phyloP scores from a whole-genome alignment of 2,329 filamentous ascomycete genomes.

The Fusarium sp. region DNA sequence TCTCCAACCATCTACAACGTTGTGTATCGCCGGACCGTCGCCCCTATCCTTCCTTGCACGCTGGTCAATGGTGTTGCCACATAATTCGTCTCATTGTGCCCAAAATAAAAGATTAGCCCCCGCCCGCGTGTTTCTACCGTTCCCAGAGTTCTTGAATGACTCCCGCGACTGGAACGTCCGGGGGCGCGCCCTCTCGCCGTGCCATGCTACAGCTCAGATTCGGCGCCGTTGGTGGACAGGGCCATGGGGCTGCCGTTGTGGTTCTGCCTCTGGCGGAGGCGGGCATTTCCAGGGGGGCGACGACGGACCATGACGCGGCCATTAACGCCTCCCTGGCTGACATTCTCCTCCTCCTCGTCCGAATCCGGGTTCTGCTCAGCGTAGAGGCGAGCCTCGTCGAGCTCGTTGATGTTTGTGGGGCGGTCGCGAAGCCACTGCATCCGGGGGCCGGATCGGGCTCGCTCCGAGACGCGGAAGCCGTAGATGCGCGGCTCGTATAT shows the following conservation, averaged over 20 bases:
- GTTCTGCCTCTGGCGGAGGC: conserved; percentile 57
- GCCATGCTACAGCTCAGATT: conserved; percentile 63
- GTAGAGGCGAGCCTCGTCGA: conserved; percentile 80
- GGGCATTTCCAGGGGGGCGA: conserved; percentile 56
- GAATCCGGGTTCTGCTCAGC: conserved; percentile 65
- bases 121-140: not conserved
- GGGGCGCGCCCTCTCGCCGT: conserved; percentile 6
- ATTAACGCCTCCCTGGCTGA: conserved; percentile 56
- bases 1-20: conserved; percentile 20
- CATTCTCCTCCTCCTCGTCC: conserved; percentile 68
- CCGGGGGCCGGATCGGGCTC: conserved; percentile 87
- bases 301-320: conserved; percentile 56
- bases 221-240: conserved; percentile 66
- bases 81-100: conserved; percentile 10
- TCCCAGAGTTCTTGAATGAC: not conserved
- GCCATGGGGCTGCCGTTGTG: conserved; percentile 69
- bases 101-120: not conserved
- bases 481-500: conserved; percentile 98
- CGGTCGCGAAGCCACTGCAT: conserved; percentile 97
- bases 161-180: not conserved
- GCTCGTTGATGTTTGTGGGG: conserved; percentile 80
- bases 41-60: not conserved
- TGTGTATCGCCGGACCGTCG: not conserved
- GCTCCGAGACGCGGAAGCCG: conserved; percentile 93
- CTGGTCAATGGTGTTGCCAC: conserved; percentile 12